Percentiles rank a stretch among this genome's conserved stretches.
Conservation (phyloP, 129 eudicot species). For the Centaurea solstitialis region DNA sequence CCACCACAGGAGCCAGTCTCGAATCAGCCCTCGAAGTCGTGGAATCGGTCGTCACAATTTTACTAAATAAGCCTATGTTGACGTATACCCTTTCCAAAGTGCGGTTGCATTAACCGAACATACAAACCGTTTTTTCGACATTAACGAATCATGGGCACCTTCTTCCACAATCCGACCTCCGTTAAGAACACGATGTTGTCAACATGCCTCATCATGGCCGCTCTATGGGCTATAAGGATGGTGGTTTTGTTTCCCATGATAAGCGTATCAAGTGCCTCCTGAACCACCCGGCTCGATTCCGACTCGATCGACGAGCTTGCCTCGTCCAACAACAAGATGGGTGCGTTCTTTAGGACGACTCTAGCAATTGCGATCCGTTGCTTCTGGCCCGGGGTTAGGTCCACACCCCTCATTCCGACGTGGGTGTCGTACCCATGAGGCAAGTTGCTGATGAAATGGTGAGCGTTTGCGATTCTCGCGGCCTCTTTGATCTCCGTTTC, state of each 20-base stretch:
- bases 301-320: slow-evolving; percentile 98
- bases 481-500: slow-evolving; percentile 99
- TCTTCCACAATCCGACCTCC: slow-evolving; percentile 97
- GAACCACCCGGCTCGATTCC: slow-evolving; percentile 94
- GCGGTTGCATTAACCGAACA: slow-evolving; percentile 97
- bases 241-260: slow-evolving; percentile 96
- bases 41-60: not conserved
- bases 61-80: slow-evolving; percentile 74
- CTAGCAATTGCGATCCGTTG: slow-evolving; percentile 99
- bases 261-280: slow-evolving; percentile 96
- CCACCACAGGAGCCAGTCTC: slow-evolving; percentile 1
- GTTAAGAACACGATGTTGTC: slow-evolving; percentile 94
- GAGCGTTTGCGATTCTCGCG: slow-evolving; percentile 96
- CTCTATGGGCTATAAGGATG: slow-evolving; percentile 89
- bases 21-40: not conserved
- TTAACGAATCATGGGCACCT: slow-evolving; percentile 77
- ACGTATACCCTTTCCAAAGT: slow-evolving; percentile 83
- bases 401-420: slow-evolving; percentile 98
- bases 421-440: slow-evolving; percentile 99
- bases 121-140: slow-evolving; percentile 80
- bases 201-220: slow-evolving; percentile 98
- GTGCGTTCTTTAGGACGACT: slow-evolving; percentile 89
- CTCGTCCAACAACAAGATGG: slow-evolving; percentile 90
- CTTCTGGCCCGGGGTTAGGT: slow-evolving; percentile 94
- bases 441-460: slow-evolving; percentile 94